phyloP scores from a whole-genome alignment of 73 alveolate genomes.

The Paramecium biaurelia region DNA sequence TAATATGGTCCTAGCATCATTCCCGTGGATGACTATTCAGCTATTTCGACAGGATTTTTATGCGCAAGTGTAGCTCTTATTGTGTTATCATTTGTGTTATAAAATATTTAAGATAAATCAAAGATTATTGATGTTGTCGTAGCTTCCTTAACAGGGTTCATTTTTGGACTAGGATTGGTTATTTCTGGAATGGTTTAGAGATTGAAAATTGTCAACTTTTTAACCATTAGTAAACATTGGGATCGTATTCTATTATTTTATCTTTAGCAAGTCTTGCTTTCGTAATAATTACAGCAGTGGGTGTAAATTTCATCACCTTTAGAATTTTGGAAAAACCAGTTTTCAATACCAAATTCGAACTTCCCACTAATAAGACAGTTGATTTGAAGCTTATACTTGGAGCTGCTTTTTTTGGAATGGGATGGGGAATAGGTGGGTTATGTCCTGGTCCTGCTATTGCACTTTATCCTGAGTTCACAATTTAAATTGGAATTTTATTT shows the following conservation, averaged over 20 bases:
- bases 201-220: constrained; percentile 82
- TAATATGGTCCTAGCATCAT: background rate
- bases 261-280: constrained; percentile 73
- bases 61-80: background rate
- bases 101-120: background rate
- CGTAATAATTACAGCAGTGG: constrained; percentile 92
- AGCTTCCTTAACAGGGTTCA: constrained; percentile 23
- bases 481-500: constrained; percentile 49
- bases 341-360: constrained; percentile 65
- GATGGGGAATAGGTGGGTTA: constrained; percentile 98
- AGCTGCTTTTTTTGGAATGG: constrained; percentile 94
- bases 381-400: constrained; percentile 89
- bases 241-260: constrained; percentile 63
- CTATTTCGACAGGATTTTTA: background rate
- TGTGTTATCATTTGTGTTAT: background rate
- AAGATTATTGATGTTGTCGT: background rate
- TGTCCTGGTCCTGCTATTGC: constrained; percentile 98
- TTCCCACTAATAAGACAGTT: constrained; percentile 74
- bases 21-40: background rate
- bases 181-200: constrained; percentile 93
- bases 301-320: constrained; percentile 87
- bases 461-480: constrained; percentile 52
- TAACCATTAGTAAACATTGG: constrained; percentile 82
- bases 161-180: constrained; percentile 86
- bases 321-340: constrained; percentile 71